Evolutionary conservation across 331 rosid species (phyloP), one percentile per base, ranked within the genome.

Genomic region (Malus hybrid): DNA sequence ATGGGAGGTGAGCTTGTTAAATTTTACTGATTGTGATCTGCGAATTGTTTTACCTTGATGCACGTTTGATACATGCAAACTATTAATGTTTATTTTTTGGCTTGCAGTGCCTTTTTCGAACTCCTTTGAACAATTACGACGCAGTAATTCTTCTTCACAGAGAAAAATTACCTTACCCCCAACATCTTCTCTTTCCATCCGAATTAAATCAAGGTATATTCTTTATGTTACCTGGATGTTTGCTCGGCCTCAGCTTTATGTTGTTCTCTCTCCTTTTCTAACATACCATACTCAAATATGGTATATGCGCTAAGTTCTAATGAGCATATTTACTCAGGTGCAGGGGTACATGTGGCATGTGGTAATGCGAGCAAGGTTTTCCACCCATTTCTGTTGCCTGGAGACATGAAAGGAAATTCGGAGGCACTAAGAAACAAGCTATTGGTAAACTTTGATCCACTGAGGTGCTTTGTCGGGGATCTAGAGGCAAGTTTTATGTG

Each of bases 101-200:
- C 73, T 73, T 81, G 83, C 89, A 94, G 97, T 87, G 97, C 86
- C 89, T 92, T 76, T 89, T 90, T 39, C 88, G 97, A 78, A 94
- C 97, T 77, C 99, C 99, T 73, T 82, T 94, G 83, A 90, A 83
- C 80, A 94, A 90, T 83, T 94, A 89, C 6, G 99, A 94, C 55
- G 99, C 97, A 7, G 76, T 94, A 63, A 70, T 92, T 84, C 91
- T 90, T 80, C 96, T 94, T 71, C 97, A 94, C 50, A 82, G 90
- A 83, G 99, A 89, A 73, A 94, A 80, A 80, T 89, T 94, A 75
- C 83, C 97, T 29, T 85, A 90, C 83, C 97, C 99, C 56, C 96
- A 85, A 34, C 93, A 90, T 55, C 96, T 92, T 77, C 97, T 94
- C 76, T 94, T 94, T 82, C 82, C 97, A n/a, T 88, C 97, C 7